phyloP scores from a whole-genome alignment of 2,329 filamentous ascomycete species.

The Alternaria hordeiaustralica region DNA sequence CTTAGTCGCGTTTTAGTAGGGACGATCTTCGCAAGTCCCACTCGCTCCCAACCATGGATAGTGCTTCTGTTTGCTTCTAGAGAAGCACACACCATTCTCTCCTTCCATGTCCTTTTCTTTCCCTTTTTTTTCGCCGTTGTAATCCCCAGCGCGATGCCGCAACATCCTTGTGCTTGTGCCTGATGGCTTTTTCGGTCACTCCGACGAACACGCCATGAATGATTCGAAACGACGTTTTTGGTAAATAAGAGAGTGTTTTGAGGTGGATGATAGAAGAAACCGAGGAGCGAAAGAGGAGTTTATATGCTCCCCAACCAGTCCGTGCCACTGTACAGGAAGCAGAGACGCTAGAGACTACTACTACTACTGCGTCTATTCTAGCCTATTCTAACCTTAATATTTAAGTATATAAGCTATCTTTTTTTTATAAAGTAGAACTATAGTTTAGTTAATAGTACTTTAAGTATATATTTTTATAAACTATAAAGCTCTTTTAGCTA shows the following conservation, averaged over 20 bases:
- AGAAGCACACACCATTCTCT: background rate
- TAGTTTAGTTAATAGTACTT: no score
- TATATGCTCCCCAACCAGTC: background rate
- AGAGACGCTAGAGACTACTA: background rate
- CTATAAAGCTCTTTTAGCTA: no score
- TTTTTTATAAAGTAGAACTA: no score
- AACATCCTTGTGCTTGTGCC: accelerated
- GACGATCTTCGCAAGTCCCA: background rate
- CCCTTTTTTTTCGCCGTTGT: background rate
- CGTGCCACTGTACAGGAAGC: background rate
- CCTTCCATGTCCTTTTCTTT: background rate
- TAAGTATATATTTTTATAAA: no score
- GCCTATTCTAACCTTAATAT: no score
- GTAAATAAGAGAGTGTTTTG: no score
- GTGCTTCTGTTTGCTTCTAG: background rate
- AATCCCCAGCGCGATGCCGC: background rate
- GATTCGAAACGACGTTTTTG: no score
- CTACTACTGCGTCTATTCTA: no score
- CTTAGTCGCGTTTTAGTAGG: background rate
- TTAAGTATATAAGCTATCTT: no score
- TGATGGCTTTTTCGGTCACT: background rate
- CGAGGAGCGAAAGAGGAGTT: background rate
- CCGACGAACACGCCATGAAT: background rate
- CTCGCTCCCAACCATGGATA: background rate
- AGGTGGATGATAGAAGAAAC: background rate